Evolutionary conservation across 2,329 filamentous ascomycete species (phyloP), one percentile per base, ranked within the genome.

Genomic region (Pseudogymnoascus sp.): DNA sequence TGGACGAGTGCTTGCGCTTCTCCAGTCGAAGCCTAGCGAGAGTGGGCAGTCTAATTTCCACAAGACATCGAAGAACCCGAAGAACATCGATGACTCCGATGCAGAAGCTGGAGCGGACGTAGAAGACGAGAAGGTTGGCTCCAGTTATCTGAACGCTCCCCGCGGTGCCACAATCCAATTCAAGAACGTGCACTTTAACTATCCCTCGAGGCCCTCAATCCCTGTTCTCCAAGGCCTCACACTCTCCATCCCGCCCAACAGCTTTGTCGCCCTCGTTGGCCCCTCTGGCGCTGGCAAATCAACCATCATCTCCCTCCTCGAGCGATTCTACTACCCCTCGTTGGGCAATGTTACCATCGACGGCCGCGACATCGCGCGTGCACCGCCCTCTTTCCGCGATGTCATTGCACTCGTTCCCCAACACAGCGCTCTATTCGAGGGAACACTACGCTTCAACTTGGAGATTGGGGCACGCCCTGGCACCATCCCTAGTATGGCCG

Each of bases 211-310:
- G 0, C 83, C 85, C 0, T 79, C 86, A 38, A 75, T 80, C 6
- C 76, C 78, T 14, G 82, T 89, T 14, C 77, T 91, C 4, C 76
- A 79, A n/a, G 79, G 78, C 2, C 76, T 89, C 21, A 83, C 78
- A 8, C 76, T 90, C 19, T 79, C 77, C 0, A 82, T 89, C 61
- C 75, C 79, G 38, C 77, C 84, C 0, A 83, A 84, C 1, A 80
- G 86, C 61, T 88, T 87, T 68, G 81, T 80, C 64, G 86, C 85
- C 1, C 76, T 89, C 8, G 86, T 89, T 1, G 86, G 86, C 0
- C 81, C 85, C 4, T 87, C 84, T 0, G 87, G 87, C 1, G 83
- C 85, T 1, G 86, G 86, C 1, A 89, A 89, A 70, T 87, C 84
- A 0, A 87, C 86, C 13, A 82, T 85, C 44, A 80, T 89, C 69